Percentiles rank a stretch among this genome's conserved stretches.
Evolutionary conservation across 2,329 filamentous ascomycete species (phyloP).

Genomic region (Microsporum audouinii): DNA sequence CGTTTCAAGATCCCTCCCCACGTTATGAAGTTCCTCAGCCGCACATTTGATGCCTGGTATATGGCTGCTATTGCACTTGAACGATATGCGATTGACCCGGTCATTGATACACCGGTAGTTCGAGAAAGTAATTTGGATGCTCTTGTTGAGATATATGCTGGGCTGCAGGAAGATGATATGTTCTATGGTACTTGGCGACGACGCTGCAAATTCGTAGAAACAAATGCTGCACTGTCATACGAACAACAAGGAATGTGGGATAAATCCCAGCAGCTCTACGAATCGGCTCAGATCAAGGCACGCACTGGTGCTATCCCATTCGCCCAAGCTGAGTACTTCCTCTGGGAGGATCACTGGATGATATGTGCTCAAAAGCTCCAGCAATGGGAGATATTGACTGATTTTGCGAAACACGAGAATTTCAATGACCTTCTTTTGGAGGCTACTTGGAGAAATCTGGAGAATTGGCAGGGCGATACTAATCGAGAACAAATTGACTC

Average conservation of each 20-base stretch:
- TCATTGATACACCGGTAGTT: conserved; percentile 70
- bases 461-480: conserved; percentile 81
- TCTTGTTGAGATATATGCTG: conserved; percentile 82
- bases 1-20: conserved; percentile 89
- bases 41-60: conserved; percentile 95
- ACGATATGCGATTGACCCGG: conserved; percentile 71
- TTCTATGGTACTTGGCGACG: conserved; percentile 97
- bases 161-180: conserved; percentile 85
- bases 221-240: conserved; percentile 90
- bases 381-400: conserved; percentile 95
- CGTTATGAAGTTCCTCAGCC: conserved; percentile 87
- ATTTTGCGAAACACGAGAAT: conserved; percentile 98
- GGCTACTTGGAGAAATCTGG: conserved; percentile 87
- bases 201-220: conserved; percentile 92
- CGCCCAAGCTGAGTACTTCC: conserved; percentile 92
- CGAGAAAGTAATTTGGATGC: conserved; percentile 93
- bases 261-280: conserved; percentile 93
- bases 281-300: conserved; percentile 92
- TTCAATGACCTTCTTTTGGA: conserved; percentile 92
- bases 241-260: conserved; percentile 99
- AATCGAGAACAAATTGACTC: conserved; percentile 82
- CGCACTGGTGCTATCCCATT: conserved; percentile 92
- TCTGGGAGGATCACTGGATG: conserved; percentile 99
- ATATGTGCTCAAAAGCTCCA: conserved; percentile 95
- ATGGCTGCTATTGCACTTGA: conserved; percentile 85